Base-by-base conservation (phyloP, 805 yeast genomes). In the Wickerhamiella azymoides region DNA sequence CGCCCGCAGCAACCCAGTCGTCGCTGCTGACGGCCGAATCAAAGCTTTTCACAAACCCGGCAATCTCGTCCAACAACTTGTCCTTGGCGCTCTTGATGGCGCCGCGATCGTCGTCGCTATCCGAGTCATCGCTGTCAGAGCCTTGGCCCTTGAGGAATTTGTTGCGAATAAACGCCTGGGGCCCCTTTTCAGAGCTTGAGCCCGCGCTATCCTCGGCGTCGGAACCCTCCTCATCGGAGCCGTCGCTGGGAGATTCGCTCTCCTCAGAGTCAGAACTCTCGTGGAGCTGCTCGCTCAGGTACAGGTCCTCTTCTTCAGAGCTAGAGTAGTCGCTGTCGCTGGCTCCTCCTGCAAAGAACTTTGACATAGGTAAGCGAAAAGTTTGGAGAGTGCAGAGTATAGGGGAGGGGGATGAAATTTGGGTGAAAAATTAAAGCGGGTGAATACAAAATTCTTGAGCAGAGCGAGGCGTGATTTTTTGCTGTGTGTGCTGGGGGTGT, bases 61-160 rank as follows among this genome's bases (percentile, higher is more conserved):
- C 79, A 67, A 92, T 74, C 63, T 92, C 98, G 60, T 86, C 96
- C 55, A 86, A 63, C 50, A 86, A 72, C 69, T 89, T 92, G 53
- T 88, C 97, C 67, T 81, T 84, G 45, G 96, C 95, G 48, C 92
- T 79, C 68, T 84, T 88, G 55, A 89, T 95, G 36, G 86, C 85
- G 54, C 80, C 82, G 62, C 77, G 80, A 58, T 79, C 83, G 48
- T 80, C 89, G 49, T 74, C 81, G 49, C 72, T 83, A 47, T 74
- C 72, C 44, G 73, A 77, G 40, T 70, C 64, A 51, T 68, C 76
- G 25, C 67, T 64, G 48, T 65, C 72, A 33, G 63, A 66, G 33
- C 60, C 65, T 25, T 53, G 61, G 38, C 62, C 61, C 51, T 63
- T 64, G 50, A 65, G 49, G 50, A 59, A 63, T 47, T 50, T 57